Evolutionary conservation across 192 early-diverging fungal species (phyloP).

Genomic region (Coemansia sp.): DNA sequence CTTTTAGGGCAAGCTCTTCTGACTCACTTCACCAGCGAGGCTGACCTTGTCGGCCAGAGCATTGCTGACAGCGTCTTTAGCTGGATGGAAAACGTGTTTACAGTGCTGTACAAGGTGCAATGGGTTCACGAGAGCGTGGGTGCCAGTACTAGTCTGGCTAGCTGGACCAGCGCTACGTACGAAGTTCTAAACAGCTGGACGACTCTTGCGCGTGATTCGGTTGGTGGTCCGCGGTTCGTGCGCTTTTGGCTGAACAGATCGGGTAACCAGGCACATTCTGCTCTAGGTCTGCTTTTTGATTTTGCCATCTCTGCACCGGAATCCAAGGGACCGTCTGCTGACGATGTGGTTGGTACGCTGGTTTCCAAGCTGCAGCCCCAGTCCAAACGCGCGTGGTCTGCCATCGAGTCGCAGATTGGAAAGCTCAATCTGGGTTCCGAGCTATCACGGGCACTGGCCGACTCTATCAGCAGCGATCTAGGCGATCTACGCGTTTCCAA

Average conservation of each 20-base stretch:
- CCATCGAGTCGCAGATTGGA: constrained; percentile 29
- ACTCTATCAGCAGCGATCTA: constrained; percentile 20
- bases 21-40: constrained; percentile 18
- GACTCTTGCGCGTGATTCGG: constrained; percentile 21
- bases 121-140: constrained; percentile 1
- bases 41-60: constrained; percentile 1
- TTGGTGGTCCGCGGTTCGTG: constrained; percentile 33
- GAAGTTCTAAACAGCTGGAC: constrained; percentile 39
- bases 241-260: constrained; percentile 29
- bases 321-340: not conserved
- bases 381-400: constrained; percentile 34
- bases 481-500: constrained; percentile 15
- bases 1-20: constrained; percentile 27
- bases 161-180: constrained; percentile 13
- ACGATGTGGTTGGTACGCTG: not conserved
- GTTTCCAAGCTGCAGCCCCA: constrained; percentile 14
- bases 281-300: constrained; percentile 38
- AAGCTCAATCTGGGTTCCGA: constrained; percentile 18
- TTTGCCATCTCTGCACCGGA: constrained; percentile 14
- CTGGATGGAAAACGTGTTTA: constrained; percentile 38
- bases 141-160: constrained; percentile 4
- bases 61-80: constrained; percentile 14
- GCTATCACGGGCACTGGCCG: constrained; percentile 30
- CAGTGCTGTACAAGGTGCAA: constrained; percentile 17
- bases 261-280: constrained; percentile 20